Evolutionary conservation across 2,329 filamentous ascomycete species (phyloP).

Genomic region (Ilyonectria destructans): DNA sequence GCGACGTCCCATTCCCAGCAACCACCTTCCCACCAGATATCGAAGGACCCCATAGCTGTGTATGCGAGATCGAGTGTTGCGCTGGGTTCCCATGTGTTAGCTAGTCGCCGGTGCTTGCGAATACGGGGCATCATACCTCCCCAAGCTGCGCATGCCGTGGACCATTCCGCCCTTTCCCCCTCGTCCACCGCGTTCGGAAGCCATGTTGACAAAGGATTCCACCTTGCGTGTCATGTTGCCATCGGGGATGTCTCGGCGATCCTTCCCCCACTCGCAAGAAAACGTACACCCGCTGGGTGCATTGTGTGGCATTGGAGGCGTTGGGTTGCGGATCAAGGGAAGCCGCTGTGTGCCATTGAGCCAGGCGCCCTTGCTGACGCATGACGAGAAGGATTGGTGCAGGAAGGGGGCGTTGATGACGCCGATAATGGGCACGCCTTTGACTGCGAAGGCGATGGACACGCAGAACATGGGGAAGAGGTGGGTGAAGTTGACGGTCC

Average conservation of each 20-base stretch:
- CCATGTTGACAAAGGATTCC: conserved; percentile 84
- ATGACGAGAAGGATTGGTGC: conserved; percentile 79
- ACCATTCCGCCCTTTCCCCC: conserved; percentile 84
- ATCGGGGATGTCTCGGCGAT: conserved; percentile 75
- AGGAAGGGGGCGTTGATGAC: conserved; percentile 82
- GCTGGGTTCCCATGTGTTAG: conserved; percentile 55
- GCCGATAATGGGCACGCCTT: conserved; percentile 75
- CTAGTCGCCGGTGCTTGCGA: no score
- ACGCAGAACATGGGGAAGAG: conserved; percentile 88
- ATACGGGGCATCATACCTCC: conserved; percentile 59
- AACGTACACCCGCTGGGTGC: conserved; percentile 82
- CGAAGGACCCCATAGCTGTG: conserved; percentile 81
- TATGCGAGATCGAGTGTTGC: conserved; percentile 84
- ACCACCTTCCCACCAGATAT: conserved; percentile 89
- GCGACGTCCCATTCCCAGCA: conserved; percentile 90
- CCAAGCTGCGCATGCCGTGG: conserved; percentile 81
- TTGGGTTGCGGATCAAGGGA: conserved; percentile 75
- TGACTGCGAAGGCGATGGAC: conserved; percentile 79
- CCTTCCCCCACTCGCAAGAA: conserved; percentile 86
- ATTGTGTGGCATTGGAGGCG: conserved; percentile 74
- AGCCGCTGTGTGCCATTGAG: conserved; percentile 76
- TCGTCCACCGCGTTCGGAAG: conserved; percentile 74
- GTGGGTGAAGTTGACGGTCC: conserved; percentile 87
- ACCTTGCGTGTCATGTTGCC: conserved; percentile 82
- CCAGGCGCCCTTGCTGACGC: conserved; percentile 78